phyloP scores from a whole-genome alignment of 225 moss, liverwort and hornwort species.

The Marchantia paleacea region DNA sequence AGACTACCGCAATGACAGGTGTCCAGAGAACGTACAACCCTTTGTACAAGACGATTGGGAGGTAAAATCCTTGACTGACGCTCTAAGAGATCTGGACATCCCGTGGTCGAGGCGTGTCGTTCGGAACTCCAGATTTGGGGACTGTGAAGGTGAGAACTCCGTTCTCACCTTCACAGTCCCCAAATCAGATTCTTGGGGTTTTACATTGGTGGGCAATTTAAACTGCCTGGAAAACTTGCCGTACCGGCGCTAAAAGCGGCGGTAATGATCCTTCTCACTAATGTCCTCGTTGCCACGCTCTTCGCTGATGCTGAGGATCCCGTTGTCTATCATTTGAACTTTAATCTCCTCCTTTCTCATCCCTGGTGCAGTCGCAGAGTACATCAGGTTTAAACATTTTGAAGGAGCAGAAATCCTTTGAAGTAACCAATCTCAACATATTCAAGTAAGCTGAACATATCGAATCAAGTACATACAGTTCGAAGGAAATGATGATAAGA shows the following conservation, averaged over 20 bases:
- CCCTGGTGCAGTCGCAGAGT: neutral
- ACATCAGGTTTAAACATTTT: too few species aligned
- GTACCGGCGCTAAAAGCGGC: constrained; percentile 18
- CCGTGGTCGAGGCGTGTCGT: neutral
- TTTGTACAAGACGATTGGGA: too few species aligned
- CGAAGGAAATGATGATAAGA: too few species aligned
- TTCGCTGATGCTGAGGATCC: constrained; percentile 21
- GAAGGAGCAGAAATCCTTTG: too few species aligned
- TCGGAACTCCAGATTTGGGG: constrained; percentile 26
- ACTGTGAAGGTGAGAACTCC: constrained; percentile 47
- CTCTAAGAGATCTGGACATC: constrained; percentile 10
- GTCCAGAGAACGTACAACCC: too few species aligned
- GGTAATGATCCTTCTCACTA: constrained; percentile 3
- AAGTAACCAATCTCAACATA: too few species aligned
- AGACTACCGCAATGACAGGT: too few species aligned
- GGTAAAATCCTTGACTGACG: too few species aligned
- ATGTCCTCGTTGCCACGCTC: constrained; percentile 14
- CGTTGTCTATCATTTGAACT: constrained; percentile 19
- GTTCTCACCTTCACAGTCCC: constrained; percentile 42
- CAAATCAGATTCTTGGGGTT: constrained; percentile 46
- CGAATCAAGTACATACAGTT: too few species aligned
- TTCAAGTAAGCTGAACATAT: too few species aligned
- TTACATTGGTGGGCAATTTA: constrained; percentile 45
- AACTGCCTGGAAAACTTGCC: constrained; percentile 38
- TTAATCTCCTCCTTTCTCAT: constrained; percentile 37